Evolutionary conservation across 345 rosid species (phyloP).

Genomic region (Hirschfeldia incana): DNA sequence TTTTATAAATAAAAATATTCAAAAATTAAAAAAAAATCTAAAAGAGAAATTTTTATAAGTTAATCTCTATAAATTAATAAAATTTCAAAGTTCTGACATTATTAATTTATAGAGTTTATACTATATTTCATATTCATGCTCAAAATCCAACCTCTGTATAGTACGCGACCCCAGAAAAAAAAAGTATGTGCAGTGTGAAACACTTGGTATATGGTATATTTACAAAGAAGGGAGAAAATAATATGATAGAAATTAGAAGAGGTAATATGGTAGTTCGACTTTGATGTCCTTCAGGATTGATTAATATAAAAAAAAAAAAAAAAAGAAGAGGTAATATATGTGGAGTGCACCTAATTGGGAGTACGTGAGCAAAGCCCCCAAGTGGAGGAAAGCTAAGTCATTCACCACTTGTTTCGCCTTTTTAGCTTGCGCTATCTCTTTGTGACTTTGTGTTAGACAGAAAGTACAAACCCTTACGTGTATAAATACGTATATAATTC

Average conservation of each 20-base stretch:
- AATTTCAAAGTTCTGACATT: too few species aligned
- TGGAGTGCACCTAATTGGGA: constrained; percentile 17
- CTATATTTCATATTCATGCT: not conserved
- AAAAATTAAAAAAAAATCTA: too few species aligned
- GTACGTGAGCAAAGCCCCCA: not conserved
- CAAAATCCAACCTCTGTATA: not conserved
- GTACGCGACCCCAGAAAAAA: not conserved
- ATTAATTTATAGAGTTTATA: too few species aligned
- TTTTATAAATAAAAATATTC: too few species aligned
- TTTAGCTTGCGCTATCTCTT: constrained; percentile 21
- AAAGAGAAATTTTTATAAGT: too few species aligned
- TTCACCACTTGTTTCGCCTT: constrained; percentile 28
- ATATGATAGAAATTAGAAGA: not conserved
- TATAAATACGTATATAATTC: constrained; percentile 1
- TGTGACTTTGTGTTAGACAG: not conserved
- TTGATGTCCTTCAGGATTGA: too few species aligned
- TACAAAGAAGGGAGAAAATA: not conserved
- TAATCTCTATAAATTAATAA: too few species aligned
- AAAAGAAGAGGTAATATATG: not conserved
- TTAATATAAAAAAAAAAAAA: too few species aligned
- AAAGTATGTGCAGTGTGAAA: not conserved
- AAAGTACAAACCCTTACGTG: not conserved
- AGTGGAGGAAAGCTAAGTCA: constrained; percentile 24
- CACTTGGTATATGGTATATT: not conserved
- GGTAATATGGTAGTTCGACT: not conserved